These are phyloP conservation scores for Quercus cerris DNA, from an alignment of 306 rosid genomes.

Conservation along the genomic window DNA sequence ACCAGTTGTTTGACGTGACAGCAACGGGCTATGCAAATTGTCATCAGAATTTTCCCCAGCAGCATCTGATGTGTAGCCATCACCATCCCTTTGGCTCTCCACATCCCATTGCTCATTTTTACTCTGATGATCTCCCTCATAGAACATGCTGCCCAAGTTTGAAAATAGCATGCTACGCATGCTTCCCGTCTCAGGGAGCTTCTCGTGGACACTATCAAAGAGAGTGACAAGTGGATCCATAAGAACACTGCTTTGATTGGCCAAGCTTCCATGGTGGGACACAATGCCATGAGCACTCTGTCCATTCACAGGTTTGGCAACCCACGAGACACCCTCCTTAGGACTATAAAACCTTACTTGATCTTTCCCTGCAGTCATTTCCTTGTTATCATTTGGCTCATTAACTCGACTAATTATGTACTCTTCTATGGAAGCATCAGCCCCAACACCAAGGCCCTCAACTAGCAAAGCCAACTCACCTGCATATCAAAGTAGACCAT, in stretches of 20 bases:
- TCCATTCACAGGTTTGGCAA: conserved; percentile 80
- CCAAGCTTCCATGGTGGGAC: conserved; percentile 80
- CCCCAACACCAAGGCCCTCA: conserved; percentile 91
- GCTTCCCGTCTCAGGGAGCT: conserved; percentile 72
- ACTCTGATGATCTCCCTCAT: conserved; percentile 76
- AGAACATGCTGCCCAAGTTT: conserved; percentile 93
- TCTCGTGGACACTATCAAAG: conserved; percentile 90
- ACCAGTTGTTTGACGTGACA: conserved; percentile 84
- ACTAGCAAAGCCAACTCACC: conserved; percentile 97
- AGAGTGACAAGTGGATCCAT: conserved; percentile 90
- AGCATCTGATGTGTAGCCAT: conserved; percentile 63
- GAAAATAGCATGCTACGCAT: conserved; percentile 89
- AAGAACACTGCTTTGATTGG: conserved; percentile 44
- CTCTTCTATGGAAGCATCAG: conserved; percentile 78
- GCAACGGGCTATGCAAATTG: conserved; percentile 74
- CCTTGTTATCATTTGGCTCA: conserved; percentile 51
- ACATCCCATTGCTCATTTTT: conserved; percentile 90
- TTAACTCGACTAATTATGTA: conserved; percentile 74
- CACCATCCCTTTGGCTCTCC: conserved; percentile 86
- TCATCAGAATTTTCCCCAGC: conserved; percentile 70
- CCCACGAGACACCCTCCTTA: conserved; percentile 80
- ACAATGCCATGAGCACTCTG: conserved; percentile 54
- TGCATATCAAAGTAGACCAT: conserved; percentile 28
- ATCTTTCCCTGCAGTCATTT: conserved; percentile 51
- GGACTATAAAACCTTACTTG: conserved; percentile 67